phyloP scores from a whole-genome alignment of 345 rosid genomes.

The Linum usitatissimum region DNA sequence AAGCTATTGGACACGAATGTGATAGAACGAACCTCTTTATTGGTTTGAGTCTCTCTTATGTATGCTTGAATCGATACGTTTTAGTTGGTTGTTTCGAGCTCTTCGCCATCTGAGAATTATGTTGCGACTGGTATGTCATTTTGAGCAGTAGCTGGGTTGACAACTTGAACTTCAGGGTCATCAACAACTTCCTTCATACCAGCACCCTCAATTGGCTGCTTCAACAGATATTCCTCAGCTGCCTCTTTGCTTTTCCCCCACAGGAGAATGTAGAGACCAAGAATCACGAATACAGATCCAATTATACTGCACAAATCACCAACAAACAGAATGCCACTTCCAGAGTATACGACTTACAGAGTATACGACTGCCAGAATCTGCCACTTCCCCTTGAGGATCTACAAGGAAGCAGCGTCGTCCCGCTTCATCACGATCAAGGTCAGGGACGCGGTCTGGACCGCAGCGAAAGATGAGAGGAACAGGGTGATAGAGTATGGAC shows the following conservation, averaged over 20 bases:
- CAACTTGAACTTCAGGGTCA: neutral
- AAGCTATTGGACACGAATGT: too few relatives aligned
- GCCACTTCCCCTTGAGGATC: conserved; percentile 15
- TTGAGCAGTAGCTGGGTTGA: neutral
- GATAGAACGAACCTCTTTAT: too few relatives aligned
- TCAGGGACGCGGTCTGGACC: conserved; percentile 11
- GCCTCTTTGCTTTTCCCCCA: conserved; percentile 9
- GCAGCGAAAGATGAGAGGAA: conserved; percentile 15
- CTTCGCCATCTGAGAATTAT: too few relatives aligned
- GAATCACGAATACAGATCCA: neutral
- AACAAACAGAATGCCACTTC: too few relatives aligned
- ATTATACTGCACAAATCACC: neutral
- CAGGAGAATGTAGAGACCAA: conserved; percentile 3
- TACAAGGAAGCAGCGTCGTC: conserved; percentile 8
- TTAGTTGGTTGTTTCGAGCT: too few relatives aligned
- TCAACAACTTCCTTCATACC: neutral
- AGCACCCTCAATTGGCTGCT: neutral
- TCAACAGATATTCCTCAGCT: neutral
- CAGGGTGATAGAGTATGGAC: conserved; percentile 17
- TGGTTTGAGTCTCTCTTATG: too few relatives aligned
- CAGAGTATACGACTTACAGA: conserved; percentile 17
- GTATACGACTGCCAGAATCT: conserved; percentile 10
- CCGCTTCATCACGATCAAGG: conserved; percentile 7
- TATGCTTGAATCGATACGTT: too few relatives aligned
- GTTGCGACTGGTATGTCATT: too few relatives aligned